Base-by-base conservation (phyloP, 768 basidiomycete genomes). In the Suillus ampliporus region DNA sequence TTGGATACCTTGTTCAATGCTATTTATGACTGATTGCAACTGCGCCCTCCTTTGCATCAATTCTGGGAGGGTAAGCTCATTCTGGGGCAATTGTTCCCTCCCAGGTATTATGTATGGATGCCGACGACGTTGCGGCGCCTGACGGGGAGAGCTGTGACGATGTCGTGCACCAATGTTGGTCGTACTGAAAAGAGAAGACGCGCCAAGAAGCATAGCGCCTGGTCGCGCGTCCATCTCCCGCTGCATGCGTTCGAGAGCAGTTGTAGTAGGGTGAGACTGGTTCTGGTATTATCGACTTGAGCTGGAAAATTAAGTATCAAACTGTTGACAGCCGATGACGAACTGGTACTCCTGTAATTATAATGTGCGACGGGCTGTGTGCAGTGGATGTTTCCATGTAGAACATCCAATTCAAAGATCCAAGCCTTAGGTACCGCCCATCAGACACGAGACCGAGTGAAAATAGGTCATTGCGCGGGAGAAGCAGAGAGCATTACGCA, bases 151-250 rank as follows among this genome's bases (percentile, higher is more conserved):
- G 5, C 83, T 78, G n/a, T n/a, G 19, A 4, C 10, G n/a, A 10
- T 82, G 84, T 67, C 86, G 77, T 31, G 76, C 79, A 28, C 83
- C 82, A 65, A 76, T 66, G 40, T 72, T 72, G 28, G 73, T 60
- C 73, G 83, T 77, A 31, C 75, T 76, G 19, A 82, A 75, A 13
- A 83, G 72, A n/a, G 80, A 68, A 70, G 86, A 85, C 66, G 83
- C 78, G 59, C 85, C 85, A 19, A n/a, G 74, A 64, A 9, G 77
- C 67, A n/a, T 77, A 64, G 80, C 72, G 37, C 73, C 70, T 35
- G 74, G 70, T 31, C 78, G 80, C 62, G 65, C 70, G 57, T 70
- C 68, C 17, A 77, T 64, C 10, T 67, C 61, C 51, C 74, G 78
- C 61, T 72, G 78, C 15, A 74, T 65, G 14, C 82, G 72, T 57